Evolutionary conservation across 2,329 filamentous ascomycete species (phyloP).

Genomic region (Penicillium sp.): DNA sequence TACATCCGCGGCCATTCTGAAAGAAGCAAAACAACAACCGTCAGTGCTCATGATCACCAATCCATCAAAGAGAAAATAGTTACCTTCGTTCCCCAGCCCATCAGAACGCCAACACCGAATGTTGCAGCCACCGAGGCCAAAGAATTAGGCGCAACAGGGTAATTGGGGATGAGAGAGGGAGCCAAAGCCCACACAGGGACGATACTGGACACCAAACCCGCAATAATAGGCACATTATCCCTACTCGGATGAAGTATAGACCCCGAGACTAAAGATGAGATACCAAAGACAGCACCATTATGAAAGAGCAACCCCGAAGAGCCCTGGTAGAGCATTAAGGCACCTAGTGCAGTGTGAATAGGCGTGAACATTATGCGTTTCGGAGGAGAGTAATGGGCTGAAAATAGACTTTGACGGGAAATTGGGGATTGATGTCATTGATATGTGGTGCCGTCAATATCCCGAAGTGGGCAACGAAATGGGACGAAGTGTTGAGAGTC

Average conservation of each 20-base stretch:
- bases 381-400: background rate
- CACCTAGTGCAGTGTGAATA: conserved; percentile 52
- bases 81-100: conserved; percentile 57
- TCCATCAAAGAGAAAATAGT: conserved; percentile 2
- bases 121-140: conserved; percentile 40
- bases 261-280: conserved; percentile 49
- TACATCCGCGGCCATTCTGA: conserved; percentile 52
- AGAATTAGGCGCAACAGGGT: conserved; percentile 38
- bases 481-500: background rate
- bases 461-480: background rate
- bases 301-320: conserved; percentile 52
- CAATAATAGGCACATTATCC: conserved; percentile 48
- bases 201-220: conserved; percentile 48
- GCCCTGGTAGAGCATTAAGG: conserved; percentile 52
- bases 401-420: conserved; percentile 2
- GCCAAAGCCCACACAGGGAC: conserved; percentile 42
- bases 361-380: conserved; percentile 52
- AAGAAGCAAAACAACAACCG: background rate
- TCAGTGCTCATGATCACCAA: background rate
- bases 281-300: conserved; percentile 54
- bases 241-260: conserved; percentile 41
- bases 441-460: background rate
- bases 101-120: conserved; percentile 43
- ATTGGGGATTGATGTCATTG: conserved; percentile 3
- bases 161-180: conserved; percentile 48